Evolutionary conservation across 1,139 yeast species (phyloP).

Genomic region (Scheffersomyces parashehatae): DNA sequence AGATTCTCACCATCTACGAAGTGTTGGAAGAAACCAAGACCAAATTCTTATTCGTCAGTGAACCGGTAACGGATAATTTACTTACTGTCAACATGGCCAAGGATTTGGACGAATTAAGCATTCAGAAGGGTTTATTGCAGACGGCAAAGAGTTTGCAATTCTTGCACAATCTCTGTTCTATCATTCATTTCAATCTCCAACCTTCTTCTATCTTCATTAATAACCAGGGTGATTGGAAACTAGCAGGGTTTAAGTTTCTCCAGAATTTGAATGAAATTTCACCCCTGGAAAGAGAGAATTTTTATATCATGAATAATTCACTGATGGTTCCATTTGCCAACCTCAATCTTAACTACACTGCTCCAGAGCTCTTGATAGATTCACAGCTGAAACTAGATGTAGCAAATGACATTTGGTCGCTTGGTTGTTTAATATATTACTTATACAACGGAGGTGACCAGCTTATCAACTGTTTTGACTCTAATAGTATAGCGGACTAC

Average conservation of each 20-base stretch:
- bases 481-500: constrained; percentile 49
- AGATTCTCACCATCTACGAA: constrained; percentile 76
- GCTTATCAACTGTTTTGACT: constrained; percentile 49
- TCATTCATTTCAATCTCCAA: constrained; percentile 75
- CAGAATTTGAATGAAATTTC: constrained; percentile 53
- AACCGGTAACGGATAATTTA: constrained; percentile 65
- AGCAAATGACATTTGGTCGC: constrained; percentile 79
- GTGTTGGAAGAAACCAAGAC: constrained; percentile 85
- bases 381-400: constrained; percentile 53
- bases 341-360: constrained; percentile 69
- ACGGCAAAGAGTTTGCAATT: constrained; percentile 77
- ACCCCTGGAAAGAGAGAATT: constrained; percentile 51
- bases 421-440: constrained; percentile 72
- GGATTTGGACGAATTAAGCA: constrained; percentile 61
- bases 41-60: constrained; percentile 82
- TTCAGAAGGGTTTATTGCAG: constrained; percentile 86
- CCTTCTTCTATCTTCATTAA: constrained; percentile 79
- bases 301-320: constrained; percentile 63
- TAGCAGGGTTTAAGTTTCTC: constrained; percentile 73
- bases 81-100: constrained; percentile 43
- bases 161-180: constrained; percentile 72
- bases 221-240: constrained; percentile 91
- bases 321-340: constrained; percentile 80
- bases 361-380: constrained; percentile 71
- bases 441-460: constrained; percentile 55